Evolutionary conservation across 164 flowering plant species (phyloP).

Genomic region (Sextonia rubra): DNA sequence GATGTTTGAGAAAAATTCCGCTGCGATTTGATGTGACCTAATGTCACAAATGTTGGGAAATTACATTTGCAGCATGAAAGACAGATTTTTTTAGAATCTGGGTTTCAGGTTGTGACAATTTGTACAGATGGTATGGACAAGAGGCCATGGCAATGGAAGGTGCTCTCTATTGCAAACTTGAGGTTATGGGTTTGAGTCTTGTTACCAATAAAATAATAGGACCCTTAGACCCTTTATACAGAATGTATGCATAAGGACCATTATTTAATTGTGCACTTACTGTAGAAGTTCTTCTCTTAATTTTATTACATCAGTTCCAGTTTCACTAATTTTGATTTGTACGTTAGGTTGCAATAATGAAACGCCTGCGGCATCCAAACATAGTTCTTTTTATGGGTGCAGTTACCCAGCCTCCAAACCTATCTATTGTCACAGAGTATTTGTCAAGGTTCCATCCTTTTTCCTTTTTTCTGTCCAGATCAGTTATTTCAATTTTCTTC

Average conservation of each 20-base stretch:
- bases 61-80: too few relatives aligned
- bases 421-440: constrained; percentile 96
- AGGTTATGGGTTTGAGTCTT: too few relatives aligned
- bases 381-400: constrained; percentile 99
- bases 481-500: neutral
- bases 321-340: constrained; percentile 5
- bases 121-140: too few relatives aligned
- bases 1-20: too few relatives aligned
- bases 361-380: constrained; percentile 93
- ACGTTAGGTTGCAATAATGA: constrained; percentile 89
- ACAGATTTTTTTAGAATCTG: too few relatives aligned
- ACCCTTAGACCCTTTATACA: too few relatives aligned
- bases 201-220: too few relatives aligned
- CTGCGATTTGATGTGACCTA: too few relatives aligned
- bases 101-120: too few relatives aligned
- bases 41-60: too few relatives aligned
- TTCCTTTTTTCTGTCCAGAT: neutral
- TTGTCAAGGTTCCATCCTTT: constrained; percentile 62
- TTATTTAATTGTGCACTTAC: neutral
- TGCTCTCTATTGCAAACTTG: too few relatives aligned
- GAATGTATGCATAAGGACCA: neutral
- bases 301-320: neutral
- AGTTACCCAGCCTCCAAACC: constrained; percentile 87
- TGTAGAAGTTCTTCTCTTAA: neutral
- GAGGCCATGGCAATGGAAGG: too few relatives aligned